phyloP scores from a whole-genome alignment of 2,329 filamentous ascomycete species.

The Rutstroemia sp. region DNA sequence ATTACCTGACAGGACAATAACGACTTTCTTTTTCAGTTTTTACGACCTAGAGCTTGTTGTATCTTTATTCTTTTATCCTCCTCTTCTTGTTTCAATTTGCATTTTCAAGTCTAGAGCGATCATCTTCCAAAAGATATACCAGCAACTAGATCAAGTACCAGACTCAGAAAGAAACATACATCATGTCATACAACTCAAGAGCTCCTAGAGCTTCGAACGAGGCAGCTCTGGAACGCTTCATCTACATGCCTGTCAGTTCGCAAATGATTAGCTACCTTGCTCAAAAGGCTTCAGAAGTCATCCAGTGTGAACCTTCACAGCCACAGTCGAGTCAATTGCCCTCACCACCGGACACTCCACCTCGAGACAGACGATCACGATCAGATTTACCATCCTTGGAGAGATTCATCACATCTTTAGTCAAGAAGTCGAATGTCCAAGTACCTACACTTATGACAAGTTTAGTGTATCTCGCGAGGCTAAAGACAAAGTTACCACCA shows the following conservation, averaged over 20 bases:
- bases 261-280: constrained; percentile 76
- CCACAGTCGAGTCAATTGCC: constrained; percentile 19
- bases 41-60: constrained; percentile 5
- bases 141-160: not conserved
- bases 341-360: constrained; percentile 42
- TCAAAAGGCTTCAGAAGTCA: constrained; percentile 66
- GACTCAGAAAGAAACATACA: not conserved
- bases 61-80: constrained; percentile 5
- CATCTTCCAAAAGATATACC: not conserved
- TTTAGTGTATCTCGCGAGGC: constrained; percentile 81
- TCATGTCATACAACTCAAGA: constrained; percentile 6
- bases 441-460: constrained; percentile 96
- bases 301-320: constrained; percentile 63
- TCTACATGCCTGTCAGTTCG: constrained; percentile 66
- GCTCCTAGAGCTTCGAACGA: constrained; percentile 43
- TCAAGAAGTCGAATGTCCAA: constrained; percentile 90
- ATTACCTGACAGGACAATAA: constrained; percentile 2
- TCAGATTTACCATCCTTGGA: constrained; percentile 67
- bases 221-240: constrained; percentile 70
- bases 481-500: constrained; percentile 79
- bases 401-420: constrained; percentile 85
- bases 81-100: not conserved
- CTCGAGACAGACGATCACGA: constrained; percentile 31
- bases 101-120: constrained; percentile 2
- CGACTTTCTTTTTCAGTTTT: constrained; percentile 2